Conservation (phyloP, 78 protist species). For the Dictyostelium citrinum region DNA sequence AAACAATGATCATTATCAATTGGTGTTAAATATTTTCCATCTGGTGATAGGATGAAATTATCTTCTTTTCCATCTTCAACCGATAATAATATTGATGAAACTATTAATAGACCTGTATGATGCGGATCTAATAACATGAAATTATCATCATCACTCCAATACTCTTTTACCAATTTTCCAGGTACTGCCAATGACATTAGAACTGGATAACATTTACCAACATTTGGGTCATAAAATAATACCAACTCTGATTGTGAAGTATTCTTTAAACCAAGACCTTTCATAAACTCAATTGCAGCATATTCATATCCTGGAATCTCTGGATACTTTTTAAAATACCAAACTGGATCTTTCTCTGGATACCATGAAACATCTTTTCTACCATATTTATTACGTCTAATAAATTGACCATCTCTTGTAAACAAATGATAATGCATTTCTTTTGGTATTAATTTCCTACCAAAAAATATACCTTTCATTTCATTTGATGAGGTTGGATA, state of each 20-base stretch:
- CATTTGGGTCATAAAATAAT: background rate
- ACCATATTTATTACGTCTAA: conserved; percentile 10
- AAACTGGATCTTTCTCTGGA: conserved; percentile 3
- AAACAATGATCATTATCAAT: conserved; percentile 17
- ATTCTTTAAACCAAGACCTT: background rate
- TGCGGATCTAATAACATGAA: background rate
- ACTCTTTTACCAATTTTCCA: background rate
- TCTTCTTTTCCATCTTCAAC: background rate
- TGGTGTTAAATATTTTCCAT: background rate
- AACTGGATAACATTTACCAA: background rate
- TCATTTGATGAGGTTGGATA: background rate
- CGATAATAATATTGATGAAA: background rate
- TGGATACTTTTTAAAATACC: conserved; percentile 12
- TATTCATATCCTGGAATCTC: conserved; percentile 1
- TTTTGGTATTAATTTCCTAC: background rate
- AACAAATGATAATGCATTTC: background rate
- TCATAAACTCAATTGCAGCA: background rate
- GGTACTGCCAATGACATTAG: background rate
- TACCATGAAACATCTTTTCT: conserved; percentile 8
- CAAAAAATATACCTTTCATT: conserved; percentile 1
- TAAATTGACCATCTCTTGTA: background rate
- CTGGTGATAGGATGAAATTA: background rate
- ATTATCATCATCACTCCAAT: background rate
- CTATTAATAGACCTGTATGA: background rate
- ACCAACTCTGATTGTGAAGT: background rate